Conservation (phyloP, 257 asterid genomes). For the Jasminum sambac region DNA sequence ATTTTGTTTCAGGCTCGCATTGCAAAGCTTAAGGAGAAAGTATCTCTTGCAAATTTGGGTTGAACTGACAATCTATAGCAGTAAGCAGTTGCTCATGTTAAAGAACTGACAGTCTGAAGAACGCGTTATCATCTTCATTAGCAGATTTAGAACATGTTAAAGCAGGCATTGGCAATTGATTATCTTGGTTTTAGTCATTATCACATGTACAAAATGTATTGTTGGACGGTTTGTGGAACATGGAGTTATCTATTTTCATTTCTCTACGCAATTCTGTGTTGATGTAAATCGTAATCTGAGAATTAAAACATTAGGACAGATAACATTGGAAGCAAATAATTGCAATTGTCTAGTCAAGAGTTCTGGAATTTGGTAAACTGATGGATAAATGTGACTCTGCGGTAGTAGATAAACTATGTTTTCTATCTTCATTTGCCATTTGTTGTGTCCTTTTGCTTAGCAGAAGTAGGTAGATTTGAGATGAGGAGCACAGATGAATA, state of each 20-base stretch:
- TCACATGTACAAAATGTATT: neutral
- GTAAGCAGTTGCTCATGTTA: neutral
- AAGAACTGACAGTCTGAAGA: neutral
- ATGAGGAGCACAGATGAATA: slow-evolving; percentile 64
- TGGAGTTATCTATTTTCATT: neutral
- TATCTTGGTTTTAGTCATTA: neutral
- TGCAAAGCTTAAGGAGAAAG: slow-evolving; percentile 61
- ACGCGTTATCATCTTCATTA: neutral
- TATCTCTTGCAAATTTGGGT: slow-evolving; percentile 35
- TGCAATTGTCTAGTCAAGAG: slow-evolving; percentile 21
- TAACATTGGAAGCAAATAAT: neutral
- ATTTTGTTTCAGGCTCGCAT: slow-evolving; percentile 56
- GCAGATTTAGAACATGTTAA: neutral
- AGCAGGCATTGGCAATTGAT: neutral
- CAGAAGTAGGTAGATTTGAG: slow-evolving; percentile 35
- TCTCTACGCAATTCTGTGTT: neutral
- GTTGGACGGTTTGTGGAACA: neutral
- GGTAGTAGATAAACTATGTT: slow-evolving; percentile 13
- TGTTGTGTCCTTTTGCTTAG: slow-evolving; percentile 22
- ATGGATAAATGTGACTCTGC: neutral
- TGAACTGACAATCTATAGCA: slow-evolving; percentile 26
- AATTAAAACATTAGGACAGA: neutral
- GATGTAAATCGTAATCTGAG: neutral
- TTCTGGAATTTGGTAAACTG: slow-evolving; percentile 8
- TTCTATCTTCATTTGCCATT: slow-evolving; percentile 19